Percentiles rank a stretch among this genome's conserved stretches.
Evolutionary conservation across 2,329 filamentous ascomycete species (phyloP).

Genomic region (Pezicula carpinea): DNA sequence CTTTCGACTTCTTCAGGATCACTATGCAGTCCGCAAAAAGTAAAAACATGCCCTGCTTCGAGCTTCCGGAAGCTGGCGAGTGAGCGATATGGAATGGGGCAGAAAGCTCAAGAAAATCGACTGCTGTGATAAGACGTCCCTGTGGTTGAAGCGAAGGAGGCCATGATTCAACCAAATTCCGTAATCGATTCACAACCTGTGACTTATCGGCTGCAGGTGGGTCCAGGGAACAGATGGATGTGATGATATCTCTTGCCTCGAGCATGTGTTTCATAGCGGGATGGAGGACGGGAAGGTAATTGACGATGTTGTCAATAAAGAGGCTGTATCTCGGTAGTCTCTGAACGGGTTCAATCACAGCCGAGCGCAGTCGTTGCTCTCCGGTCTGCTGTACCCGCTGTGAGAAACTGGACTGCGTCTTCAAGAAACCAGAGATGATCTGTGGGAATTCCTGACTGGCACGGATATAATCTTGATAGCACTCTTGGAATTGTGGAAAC

Average conservation of each 20-base stretch:
- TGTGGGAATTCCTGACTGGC: slow-evolving; percentile 84
- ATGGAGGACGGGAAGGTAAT: slow-evolving; percentile 79
- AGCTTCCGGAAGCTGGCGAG: slow-evolving; percentile 5
- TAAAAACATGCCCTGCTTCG: slow-evolving; percentile 66
- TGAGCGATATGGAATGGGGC: slow-evolving; percentile 58
- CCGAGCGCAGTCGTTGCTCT: slow-evolving; percentile 84
- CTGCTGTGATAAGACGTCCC: slow-evolving; percentile 75
- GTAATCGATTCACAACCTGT: slow-evolving; percentile 68
- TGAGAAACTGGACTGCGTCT: slow-evolving; percentile 77
- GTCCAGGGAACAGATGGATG: slow-evolving; percentile 94
- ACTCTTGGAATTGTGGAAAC: slow-evolving; percentile 88
- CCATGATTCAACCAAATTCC: slow-evolving; percentile 74
- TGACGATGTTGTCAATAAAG: slow-evolving; percentile 92
- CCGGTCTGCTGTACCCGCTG: slow-evolving; percentile 76
- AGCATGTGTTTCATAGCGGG: slow-evolving; percentile 79
- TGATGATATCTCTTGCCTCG: slow-evolving; percentile 87
- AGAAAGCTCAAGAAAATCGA: slow-evolving; percentile 72
- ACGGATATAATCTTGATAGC: slow-evolving; percentile 89
- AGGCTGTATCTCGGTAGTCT: slow-evolving; percentile 90
- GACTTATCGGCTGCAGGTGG: slow-evolving; percentile 65
- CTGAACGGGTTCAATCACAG: slow-evolving; percentile 95
- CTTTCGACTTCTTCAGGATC: slow-evolving; percentile 65
- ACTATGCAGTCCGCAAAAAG: slow-evolving; percentile 81
- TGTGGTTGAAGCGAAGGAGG: slow-evolving; percentile 65
- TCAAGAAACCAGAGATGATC: slow-evolving; percentile 73